Percentiles rank a stretch among this genome's conserved stretches.
Conservation (phyloP, 345 rosid species). For the Bruguiera gymnorhiza region DNA sequence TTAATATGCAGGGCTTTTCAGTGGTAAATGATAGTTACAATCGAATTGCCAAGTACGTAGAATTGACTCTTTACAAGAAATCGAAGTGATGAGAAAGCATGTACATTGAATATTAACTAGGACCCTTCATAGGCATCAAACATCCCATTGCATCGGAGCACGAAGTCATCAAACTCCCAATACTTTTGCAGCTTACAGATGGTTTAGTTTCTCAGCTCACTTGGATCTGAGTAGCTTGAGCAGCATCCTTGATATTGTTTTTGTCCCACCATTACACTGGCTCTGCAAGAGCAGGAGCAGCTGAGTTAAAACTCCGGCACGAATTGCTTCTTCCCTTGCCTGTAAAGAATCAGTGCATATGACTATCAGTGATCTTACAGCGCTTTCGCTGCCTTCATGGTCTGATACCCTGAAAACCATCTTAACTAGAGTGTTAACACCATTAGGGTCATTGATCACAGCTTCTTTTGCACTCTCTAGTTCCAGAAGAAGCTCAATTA, state of each 20-base stretch:
- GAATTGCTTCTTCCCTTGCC: constrained; percentile 51
- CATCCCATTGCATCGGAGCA: neutral
- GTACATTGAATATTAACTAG: neutral
- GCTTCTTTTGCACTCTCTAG: constrained; percentile 34
- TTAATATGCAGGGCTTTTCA: neutral
- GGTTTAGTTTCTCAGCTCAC: constrained; percentile 24
- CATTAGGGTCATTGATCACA: constrained; percentile 31
- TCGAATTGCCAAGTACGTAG: neutral
- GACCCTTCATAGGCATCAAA: neutral
- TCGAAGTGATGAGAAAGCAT: neutral
- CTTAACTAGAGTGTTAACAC: constrained; percentile 38
- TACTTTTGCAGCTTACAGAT: constrained; percentile 3
- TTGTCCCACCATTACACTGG: constrained; percentile 52
- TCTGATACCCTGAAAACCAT: constrained; percentile 63
- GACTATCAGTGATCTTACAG: constrained; percentile 36
- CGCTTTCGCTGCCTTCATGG: constrained; percentile 57
- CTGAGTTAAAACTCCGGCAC: constrained; percentile 44
- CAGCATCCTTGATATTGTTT: constrained; percentile 45
- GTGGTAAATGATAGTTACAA: neutral
- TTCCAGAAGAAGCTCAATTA: constrained; percentile 39
- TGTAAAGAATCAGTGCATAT: constrained; percentile 40
- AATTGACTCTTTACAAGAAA: constrained; percentile 14
- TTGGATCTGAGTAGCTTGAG: constrained; percentile 53
- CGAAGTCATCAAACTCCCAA: neutral
- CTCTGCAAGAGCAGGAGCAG: constrained; percentile 56